Evolutionary conservation across 2,329 filamentous ascomycete genomes (phyloP), one percentile per base, ranked within the genome.

Genomic region (Sporothrix brunneoviolacea): DNA sequence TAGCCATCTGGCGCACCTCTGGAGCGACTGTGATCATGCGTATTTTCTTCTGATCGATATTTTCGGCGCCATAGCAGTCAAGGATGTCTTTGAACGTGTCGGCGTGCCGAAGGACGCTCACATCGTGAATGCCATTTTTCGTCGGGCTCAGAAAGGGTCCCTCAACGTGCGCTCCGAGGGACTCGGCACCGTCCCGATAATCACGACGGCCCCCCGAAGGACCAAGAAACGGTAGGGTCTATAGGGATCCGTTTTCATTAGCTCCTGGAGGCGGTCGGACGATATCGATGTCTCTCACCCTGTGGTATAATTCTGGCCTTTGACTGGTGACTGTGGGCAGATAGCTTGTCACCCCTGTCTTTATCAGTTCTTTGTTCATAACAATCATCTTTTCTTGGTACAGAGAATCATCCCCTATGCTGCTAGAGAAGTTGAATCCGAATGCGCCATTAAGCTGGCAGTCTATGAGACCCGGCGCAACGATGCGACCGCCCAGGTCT

Each of bases 381-480:
- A 81, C 73, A 55, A 74, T 74, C 94, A 95, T 46, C 77, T 74
- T 27, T 74, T 28, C 69, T 3, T 8, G 10, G 1, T 8, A 22
- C 3, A 28, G 30, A 8, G 33, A 47, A 41, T 54, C 56, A 60
- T 85, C 80, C 15, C 83, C 75, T 15, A 86, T 80, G 9, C 89
- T 74, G 1, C 82, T 81, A 3, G 88, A 93, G 66, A 94, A 95
- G 71, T 95, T 91, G 72, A 95, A 94, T 51, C 90, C 90, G 61
- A 90, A 91, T 9, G 87, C 90, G 42, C 91, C 91, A 61, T 96
- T 96, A 59, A 96, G 82, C 67, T 96, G 91, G 46, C 86, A 85
- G 58, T 96, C 91, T 59, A 96, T 93, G 62, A 96, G 77, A 22
- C 91, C 91, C 0, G 91, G 89, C 0, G 86, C 82, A 18, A 96